Evolutionary conservation across 257 asterid species (phyloP).

Genomic region (Voacanga thouarsii): DNA sequence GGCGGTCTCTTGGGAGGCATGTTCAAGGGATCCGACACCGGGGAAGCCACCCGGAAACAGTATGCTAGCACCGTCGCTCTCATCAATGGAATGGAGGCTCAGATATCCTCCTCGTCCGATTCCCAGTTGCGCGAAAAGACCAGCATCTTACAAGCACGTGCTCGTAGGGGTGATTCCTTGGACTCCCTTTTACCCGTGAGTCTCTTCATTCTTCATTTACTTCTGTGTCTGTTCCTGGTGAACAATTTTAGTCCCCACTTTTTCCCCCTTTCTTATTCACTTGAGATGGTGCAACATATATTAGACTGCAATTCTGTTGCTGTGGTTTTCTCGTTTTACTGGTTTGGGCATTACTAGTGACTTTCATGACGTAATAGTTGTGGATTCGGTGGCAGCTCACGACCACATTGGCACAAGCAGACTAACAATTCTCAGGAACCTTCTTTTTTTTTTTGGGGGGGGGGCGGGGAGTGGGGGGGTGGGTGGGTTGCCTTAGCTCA

Average conservation of each 20-base stretch:
- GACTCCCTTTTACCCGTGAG: slow-evolving; percentile 91
- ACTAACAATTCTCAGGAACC: too few relatives aligned
- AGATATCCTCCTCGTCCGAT: slow-evolving; percentile 72
- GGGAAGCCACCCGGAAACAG: slow-evolving; percentile 74
- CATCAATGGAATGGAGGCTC: slow-evolving; percentile 68
- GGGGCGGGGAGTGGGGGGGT: too few relatives aligned
- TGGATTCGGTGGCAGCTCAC: too few relatives aligned
- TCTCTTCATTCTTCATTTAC: slow-evolving; percentile 3
- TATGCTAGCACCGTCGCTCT: slow-evolving; percentile 54
- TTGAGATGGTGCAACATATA: background rate
- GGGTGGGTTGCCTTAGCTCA: too few relatives aligned
- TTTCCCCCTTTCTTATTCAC: background rate
- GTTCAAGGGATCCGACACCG: slow-evolving; percentile 64
- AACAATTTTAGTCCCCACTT: background rate
- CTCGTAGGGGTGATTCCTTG: slow-evolving; percentile 59
- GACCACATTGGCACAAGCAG: too few relatives aligned
- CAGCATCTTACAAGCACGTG: slow-evolving; percentile 60
- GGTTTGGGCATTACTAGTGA: too few relatives aligned
- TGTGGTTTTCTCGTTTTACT: background rate
- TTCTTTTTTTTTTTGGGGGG: too few relatives aligned
- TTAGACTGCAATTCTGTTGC: background rate
- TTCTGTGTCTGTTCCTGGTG: background rate
- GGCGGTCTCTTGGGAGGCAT: slow-evolving; percentile 91
- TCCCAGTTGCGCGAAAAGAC: slow-evolving; percentile 73
- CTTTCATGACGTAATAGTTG: too few relatives aligned